Percentiles rank a stretch among this genome's conserved stretches.
Conservation (phyloP, 1,284 basidiomycete species). For the Phaffia rhodozyma region DNA sequence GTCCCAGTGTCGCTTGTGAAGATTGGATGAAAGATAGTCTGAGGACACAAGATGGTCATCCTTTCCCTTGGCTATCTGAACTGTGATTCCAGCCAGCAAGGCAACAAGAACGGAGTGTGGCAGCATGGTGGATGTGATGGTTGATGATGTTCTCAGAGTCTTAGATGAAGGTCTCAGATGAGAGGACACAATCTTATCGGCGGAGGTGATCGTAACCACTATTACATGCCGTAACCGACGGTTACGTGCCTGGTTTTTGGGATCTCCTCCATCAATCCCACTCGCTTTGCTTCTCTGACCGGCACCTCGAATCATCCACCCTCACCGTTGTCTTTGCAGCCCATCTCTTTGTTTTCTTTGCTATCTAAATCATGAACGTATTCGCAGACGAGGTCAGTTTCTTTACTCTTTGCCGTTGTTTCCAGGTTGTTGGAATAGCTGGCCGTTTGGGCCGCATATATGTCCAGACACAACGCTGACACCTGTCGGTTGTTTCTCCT, state of each 20-base stretch:
- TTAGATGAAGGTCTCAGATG: no score
- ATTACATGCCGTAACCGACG: no score
- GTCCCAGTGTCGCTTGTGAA: slow-evolving; percentile 1
- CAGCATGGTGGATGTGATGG: neutral
- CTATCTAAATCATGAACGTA: slow-evolving; percentile 32
- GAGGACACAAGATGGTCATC: slow-evolving; percentile 2
- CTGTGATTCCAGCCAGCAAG: neutral
- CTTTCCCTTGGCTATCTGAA: neutral
- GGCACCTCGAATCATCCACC: neutral
- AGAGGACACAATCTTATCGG: no score
- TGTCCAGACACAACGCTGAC: neutral
- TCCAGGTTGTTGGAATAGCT: no score
- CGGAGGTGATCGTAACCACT: no score
- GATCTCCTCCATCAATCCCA: no score
- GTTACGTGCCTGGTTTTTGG: no score
- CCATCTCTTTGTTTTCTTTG: neutral
- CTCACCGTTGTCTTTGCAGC: neutral
- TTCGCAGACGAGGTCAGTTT: slow-evolving; percentile 35
- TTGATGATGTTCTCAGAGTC: no score
- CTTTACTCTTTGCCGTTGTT: no score
- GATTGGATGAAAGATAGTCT: neutral
- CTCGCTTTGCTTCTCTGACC: no score
- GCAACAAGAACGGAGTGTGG: neutral
- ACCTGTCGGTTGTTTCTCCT: neutral
- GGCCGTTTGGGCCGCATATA: no score